Evolutionary conservation across 2,329 filamentous ascomycete species (phyloP).

Genomic region (Aspergillus calidoustus): DNA sequence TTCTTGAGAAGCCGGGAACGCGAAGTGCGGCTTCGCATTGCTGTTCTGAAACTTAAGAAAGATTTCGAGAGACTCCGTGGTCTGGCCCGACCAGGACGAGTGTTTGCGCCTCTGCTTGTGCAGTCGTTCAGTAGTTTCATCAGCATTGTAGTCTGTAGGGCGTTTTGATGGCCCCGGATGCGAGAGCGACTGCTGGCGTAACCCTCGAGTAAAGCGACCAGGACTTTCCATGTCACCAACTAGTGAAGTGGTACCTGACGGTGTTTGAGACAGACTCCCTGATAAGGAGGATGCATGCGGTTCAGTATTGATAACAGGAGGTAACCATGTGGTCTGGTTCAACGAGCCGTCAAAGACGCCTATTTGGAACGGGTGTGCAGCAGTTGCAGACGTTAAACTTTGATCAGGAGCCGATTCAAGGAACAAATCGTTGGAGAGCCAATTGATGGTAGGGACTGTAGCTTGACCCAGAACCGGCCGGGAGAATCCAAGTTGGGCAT

Average conservation of each 20-base stretch:
- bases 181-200: constrained; percentile 30
- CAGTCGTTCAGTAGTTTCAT: constrained; percentile 31
- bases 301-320: constrained; percentile 27
- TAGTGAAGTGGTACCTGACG: constrained; percentile 26
- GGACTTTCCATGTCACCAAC: constrained; percentile 28
- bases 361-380: constrained; percentile 27
- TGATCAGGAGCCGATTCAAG: constrained; percentile 24
- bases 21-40: constrained; percentile 23
- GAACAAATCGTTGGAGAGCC: constrained; percentile 40
- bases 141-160: constrained; percentile 34
- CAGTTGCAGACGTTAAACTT: constrained; percentile 14
- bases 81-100: constrained; percentile 21
- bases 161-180: constrained; percentile 27
- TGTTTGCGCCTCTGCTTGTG: constrained; percentile 33
- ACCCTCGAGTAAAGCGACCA: constrained; percentile 23
- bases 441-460: constrained; percentile 41
- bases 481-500: constrained; percentile 30
- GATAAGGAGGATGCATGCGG: constrained; percentile 22
- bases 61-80: constrained; percentile 16
- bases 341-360: constrained; percentile 24
- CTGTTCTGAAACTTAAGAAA: constrained; percentile 19
- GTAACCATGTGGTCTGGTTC: constrained; percentile 33
- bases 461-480: constrained; percentile 33
- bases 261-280: constrained; percentile 26
- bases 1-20: constrained; percentile 31